phyloP scores from a whole-genome alignment of 371 early-diverging fungal genomes.

The Mortierella sp. region DNA sequence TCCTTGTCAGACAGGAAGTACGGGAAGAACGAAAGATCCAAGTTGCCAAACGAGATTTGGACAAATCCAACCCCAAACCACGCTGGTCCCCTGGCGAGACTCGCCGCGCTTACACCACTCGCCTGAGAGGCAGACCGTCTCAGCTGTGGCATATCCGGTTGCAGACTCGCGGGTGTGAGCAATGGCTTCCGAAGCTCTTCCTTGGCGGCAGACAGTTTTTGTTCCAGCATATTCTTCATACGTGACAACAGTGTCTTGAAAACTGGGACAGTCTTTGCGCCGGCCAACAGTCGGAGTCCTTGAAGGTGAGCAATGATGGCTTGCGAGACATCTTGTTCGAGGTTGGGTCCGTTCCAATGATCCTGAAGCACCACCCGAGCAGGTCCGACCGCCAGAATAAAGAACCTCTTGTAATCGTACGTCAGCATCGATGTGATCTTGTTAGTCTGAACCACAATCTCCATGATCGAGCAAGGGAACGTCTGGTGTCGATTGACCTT shows the following conservation, averaged over 20 bases:
- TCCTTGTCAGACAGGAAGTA: conserved; percentile 54
- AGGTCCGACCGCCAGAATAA: conserved; percentile 45
- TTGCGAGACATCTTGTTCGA: conserved; percentile 39
- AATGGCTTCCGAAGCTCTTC: conserved; percentile 41
- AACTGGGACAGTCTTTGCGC: conserved; percentile 53
- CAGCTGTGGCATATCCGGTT: neutral
- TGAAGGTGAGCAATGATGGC: conserved; percentile 41
- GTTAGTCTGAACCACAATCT: conserved; percentile 43
- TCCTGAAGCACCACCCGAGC: conserved; percentile 43
- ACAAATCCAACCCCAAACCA: conserved; percentile 49
- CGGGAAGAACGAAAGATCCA: conserved; percentile 53
- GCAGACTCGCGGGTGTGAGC: conserved; percentile 27
- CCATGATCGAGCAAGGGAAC: conserved; percentile 54
- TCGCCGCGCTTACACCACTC: neutral
- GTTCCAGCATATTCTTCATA: conserved; percentile 34
- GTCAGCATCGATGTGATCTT: conserved; percentile 51
- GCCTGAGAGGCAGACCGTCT: neutral
- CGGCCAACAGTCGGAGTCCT: conserved; percentile 47
- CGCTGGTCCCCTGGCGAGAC: conserved; percentile 12
- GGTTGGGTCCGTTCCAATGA: conserved; percentile 51
- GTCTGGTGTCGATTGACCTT: conserved; percentile 36
- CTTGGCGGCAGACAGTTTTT: conserved; percentile 42
- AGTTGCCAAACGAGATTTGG: conserved; percentile 36
- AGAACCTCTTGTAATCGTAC: conserved; percentile 51
- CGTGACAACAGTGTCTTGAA: conserved; percentile 38